Base-by-base conservation (phyloP, 2,329 filamentous ascomycete genomes). In the Aspergillus terreus region DNA sequence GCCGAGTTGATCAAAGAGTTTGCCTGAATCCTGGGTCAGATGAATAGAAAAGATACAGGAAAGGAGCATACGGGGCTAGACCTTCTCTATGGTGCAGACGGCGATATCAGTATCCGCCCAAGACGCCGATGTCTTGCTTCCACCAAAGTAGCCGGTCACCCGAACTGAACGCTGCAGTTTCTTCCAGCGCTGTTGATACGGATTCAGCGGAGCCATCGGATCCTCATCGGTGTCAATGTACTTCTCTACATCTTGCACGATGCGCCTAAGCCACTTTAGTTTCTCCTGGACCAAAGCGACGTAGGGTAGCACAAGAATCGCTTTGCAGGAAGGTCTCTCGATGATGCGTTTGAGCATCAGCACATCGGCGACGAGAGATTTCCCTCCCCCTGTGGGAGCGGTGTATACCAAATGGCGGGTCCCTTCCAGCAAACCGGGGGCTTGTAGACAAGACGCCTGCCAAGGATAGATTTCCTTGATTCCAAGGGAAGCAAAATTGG, bases 251-350 rank as follows among this genome's bases (percentile, higher is more conserved):
- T 80, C 82, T 54, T 85, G 76, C 3, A 88, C 84, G 15, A 88
- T 74, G 45, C 78, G 82, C 27, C 86, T 81, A 40, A 92, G 73
- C 86, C 87, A 91, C 49, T 83, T 82, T 30, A 89, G 79, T 66
- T 91, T 91, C 67, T 92, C 88, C 64, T 91, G 87, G 0, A 92
- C 88, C 3, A 92, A 78, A 15, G 88, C 87, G 57, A 91, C 86
- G 68, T 90, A 92, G 0, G 88, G 88, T 15, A 91, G 76, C 17
- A 91, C 83, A 15, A 91, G 72, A 11, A 92, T 78, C 2, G 85
- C 86, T 58, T 90, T 91, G 51, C 82, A 78, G 17, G 75, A 76
- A 1, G 81, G 80, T 43, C 84, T 77, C 41, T 82, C 78, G n/a
- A 90, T 74, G 19, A 91, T 76, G 53, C 81, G 80, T 64, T 86